These are phyloP conservation scores for Taphrina deformans DNA, from an alignment of 1,139 yeast species.

Conservation along the genomic window DNA sequence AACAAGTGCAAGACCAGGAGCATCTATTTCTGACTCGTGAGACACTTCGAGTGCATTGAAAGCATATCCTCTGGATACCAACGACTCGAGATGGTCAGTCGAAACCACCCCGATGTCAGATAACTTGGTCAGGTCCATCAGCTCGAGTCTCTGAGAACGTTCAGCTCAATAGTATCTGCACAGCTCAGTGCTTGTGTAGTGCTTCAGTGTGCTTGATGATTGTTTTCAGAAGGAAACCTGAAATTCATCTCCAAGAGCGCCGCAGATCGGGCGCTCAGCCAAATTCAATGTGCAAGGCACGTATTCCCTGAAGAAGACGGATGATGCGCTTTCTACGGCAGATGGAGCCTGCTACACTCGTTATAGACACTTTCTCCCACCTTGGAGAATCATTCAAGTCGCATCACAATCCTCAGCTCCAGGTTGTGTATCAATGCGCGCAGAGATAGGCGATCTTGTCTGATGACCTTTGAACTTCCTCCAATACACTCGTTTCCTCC, in stretches of 20 bases:
- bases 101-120: conserved; percentile 22
- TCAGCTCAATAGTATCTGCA: no score
- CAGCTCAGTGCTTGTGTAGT: no score
- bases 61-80: conserved; percentile 18
- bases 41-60: conserved; percentile 23
- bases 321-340: neutral
- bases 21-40: conserved; percentile 13
- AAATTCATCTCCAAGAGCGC: neutral
- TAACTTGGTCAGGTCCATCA: conserved; percentile 16
- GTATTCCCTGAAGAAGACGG: neutral
- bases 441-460: neutral
- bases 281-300: neutral
- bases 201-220: no score
- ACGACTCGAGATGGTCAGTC: conserved; percentile 2
- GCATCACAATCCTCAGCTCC: no score
- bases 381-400: no score
- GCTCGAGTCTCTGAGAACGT: no score
- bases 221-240: neutral
- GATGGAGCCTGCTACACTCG: neutral
- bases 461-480: conserved; percentile 10
- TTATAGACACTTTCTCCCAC: no score
- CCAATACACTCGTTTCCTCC: conserved; percentile 86
- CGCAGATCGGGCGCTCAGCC: neutral
- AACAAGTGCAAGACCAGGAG: conserved; percentile 19
- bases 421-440: no score